These are phyloP conservation scores for Saccharomycopsis sp. DNA, from an alignment of 805 yeast genomes.

Conservation along the genomic window DNA sequence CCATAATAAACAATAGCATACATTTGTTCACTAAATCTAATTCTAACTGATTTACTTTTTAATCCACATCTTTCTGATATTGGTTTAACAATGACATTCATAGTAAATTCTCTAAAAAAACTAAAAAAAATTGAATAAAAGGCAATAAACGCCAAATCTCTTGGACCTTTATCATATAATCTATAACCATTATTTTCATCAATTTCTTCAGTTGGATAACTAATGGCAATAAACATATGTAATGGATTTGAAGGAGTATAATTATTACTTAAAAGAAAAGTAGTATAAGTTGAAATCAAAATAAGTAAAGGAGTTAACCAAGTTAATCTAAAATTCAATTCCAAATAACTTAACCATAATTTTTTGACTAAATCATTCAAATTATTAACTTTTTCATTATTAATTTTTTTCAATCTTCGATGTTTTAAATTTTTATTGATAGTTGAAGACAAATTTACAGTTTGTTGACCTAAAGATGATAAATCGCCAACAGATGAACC, in stretches of 20 bases:
- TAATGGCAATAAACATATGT: slow-evolving; percentile 50
- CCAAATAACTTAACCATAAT: slow-evolving; percentile 13
- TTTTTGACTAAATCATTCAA: slow-evolving; percentile 11
- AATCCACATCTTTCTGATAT: slow-evolving; percentile 48
- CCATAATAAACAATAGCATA: slow-evolving; percentile 79
- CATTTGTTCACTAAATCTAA: slow-evolving; percentile 88
- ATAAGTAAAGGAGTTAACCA: slow-evolving; percentile 63
- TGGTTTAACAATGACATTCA: slow-evolving; percentile 76
- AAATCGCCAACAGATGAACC: slow-evolving; percentile 13
- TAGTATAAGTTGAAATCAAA: slow-evolving; percentile 29
- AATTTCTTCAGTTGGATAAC: slow-evolving; percentile 37
- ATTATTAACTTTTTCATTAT: slow-evolving; percentile 6
- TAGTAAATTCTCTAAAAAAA: slow-evolving; percentile 78
- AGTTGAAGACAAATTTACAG: slow-evolving; percentile 9
- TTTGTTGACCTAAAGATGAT: slow-evolving; percentile 7
- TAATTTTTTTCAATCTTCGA: slow-evolving; percentile 8
- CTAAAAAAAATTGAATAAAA: slow-evolving; percentile 83
- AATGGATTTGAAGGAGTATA: slow-evolving; percentile 49
- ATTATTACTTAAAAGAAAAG: slow-evolving; percentile 48
- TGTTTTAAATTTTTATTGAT: slow-evolving; percentile 9
- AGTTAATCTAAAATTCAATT: slow-evolving; percentile 34
- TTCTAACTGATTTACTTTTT: slow-evolving; percentile 41
- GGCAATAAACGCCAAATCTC: slow-evolving; percentile 70
- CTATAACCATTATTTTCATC: slow-evolving; percentile 30
- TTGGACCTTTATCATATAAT: slow-evolving; percentile 77